Evolutionary conservation across 495 filamentous ascomycete genomes (phyloP).

Genomic region (Hypoxylon cercidicola): DNA sequence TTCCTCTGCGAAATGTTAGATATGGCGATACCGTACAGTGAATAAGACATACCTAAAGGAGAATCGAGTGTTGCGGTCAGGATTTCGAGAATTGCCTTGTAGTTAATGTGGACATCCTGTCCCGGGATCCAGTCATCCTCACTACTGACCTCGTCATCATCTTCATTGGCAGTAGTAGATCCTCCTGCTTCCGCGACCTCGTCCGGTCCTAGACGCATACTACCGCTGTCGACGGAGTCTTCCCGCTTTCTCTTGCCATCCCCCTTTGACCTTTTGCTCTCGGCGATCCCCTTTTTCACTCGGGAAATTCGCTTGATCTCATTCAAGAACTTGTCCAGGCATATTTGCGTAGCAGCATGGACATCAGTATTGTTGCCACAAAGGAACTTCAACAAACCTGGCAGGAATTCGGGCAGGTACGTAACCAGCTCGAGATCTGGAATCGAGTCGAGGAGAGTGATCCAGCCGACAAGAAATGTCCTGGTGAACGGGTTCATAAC

Average conservation of each 20-base stretch:
- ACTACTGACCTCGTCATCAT: constrained; percentile 62
- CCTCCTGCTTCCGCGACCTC: constrained; percentile 67
- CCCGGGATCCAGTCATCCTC: constrained; percentile 97
- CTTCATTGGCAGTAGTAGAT: constrained; percentile 69
- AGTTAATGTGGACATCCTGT: constrained; percentile 95
- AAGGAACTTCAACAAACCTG: constrained; percentile 89
- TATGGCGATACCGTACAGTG: constrained; percentile 14
- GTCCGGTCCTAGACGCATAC: constrained; percentile 53
- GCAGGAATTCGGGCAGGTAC: constrained; percentile 91
- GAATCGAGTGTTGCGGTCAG: constrained; percentile 91
- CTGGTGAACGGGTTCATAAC: constrained; percentile 94
- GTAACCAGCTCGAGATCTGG: constrained; percentile 95
- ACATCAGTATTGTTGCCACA: constrained; percentile 93
- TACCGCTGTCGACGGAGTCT: constrained; percentile 70
- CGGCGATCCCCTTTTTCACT: constrained; percentile 90
- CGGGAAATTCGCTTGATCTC: constrained; percentile 96
- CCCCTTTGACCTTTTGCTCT: constrained; percentile 77
- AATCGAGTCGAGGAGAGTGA: constrained; percentile 93
- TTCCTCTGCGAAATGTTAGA: constrained; percentile 67
- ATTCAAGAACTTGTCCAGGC: constrained; percentile 89
- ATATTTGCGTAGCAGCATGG: constrained; percentile 87
- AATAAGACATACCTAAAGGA: constrained; percentile 69
- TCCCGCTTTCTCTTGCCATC: constrained; percentile 74
- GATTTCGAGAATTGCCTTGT: constrained; percentile 90
- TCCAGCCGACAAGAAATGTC: constrained; percentile 95